Percentiles rank a stretch among this genome's conserved stretches.
These are phyloP conservation scores for Fusarium avenaceum DNA, from an alignment of 2,329 filamentous ascomycete genomes.

Conservation along the genomic window DNA sequence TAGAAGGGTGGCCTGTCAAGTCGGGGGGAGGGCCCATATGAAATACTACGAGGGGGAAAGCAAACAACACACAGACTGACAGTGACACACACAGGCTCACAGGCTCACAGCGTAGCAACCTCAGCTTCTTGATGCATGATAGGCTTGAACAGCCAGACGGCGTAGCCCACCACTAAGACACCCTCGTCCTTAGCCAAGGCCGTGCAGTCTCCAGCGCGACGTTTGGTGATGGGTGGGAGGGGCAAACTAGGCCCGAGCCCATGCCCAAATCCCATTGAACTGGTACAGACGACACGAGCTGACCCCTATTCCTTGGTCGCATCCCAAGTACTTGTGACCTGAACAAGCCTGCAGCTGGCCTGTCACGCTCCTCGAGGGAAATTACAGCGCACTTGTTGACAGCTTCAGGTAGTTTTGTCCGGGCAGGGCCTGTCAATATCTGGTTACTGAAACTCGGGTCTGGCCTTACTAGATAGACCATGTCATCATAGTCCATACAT, in stretches of 20 bases:
- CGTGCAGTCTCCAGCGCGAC: slow-evolving; percentile 11
- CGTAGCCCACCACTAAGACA: slow-evolving; percentile 1
- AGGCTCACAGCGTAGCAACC: slow-evolving; percentile 27
- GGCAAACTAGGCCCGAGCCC: slow-evolving; percentile 19
- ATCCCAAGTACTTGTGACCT: slow-evolving; percentile 45
- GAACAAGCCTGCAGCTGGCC: slow-evolving; percentile 10
- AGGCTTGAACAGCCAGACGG: not conserved
- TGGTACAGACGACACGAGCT: slow-evolving; percentile 38
- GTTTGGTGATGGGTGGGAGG: slow-evolving; percentile 38
- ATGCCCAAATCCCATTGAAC: slow-evolving; percentile 22
- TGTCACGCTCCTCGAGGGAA: slow-evolving; percentile 33
- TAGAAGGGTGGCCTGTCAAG: slow-evolving; percentile 37
- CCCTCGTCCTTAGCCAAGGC: slow-evolving; percentile 16
- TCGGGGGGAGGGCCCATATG: slow-evolving; percentile 37
- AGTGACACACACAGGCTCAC: not conserved
- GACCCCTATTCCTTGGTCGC: not conserved
- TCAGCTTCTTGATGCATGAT: slow-evolving; percentile 21
- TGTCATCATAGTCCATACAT: slow-evolving; percentile 4
- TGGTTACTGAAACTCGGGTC: slow-evolving; percentile 32
- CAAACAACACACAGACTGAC: slow-evolving; percentile 34
- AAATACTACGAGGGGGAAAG: slow-evolving; percentile 43
- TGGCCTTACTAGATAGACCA: slow-evolving; percentile 16
- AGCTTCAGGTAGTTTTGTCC: slow-evolving; percentile 38
- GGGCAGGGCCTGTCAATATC: slow-evolving; percentile 35
- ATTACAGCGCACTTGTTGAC: slow-evolving; percentile 43